Base-by-base conservation (phyloP, 1,139 yeast genomes). In the Blastobotrys capitulatus region DNA sequence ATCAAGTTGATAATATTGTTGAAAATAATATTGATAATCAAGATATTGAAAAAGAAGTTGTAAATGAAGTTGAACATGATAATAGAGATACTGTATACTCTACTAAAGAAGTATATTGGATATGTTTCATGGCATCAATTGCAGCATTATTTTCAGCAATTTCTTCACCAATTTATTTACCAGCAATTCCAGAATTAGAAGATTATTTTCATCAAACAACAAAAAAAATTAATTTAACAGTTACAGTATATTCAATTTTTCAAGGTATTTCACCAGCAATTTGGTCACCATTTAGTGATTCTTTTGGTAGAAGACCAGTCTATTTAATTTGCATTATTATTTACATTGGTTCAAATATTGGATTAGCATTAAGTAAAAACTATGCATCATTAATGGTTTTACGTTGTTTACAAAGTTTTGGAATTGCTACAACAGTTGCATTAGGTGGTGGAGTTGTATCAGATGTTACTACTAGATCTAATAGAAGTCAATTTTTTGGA, bases 111-210 rank as follows among this genome's bases (percentile, higher is more conserved):
- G 68, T 71, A 49, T 51, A 60, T 34, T 27, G 64, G 7, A 57
- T 79, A 16, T 71, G 75, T 0, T 45, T 65, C 0, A 57, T 77
- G 2, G 68, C 77, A 42, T 70, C 83, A 0, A 54, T 68, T 10
- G 68, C 75, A 1, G 82, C 83, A 0, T 61, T 80, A 32, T 79
- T 82, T 68, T 83, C 92, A 0, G 71, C 87, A 0, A 66, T 83
- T n/a, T 78, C 86, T 2, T 75, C 80, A 51, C 82, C 92, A 0
- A 83, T 86, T 20, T 86, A 83, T 60, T 82, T 82, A 62, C 94
- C 94, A 0, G 88, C 86, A 0, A 65, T 86, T 22, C 77, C 82
- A 0, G 72, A 71, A 9, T 66, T 86, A 6, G 75, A 78, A 27
- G 55, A 63, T 0, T 66, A 77, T 27, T 84, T 86, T 58, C 51